phyloP scores from a whole-genome alignment of 177 flowering plant genomes.

The Vitis hybrid region DNA sequence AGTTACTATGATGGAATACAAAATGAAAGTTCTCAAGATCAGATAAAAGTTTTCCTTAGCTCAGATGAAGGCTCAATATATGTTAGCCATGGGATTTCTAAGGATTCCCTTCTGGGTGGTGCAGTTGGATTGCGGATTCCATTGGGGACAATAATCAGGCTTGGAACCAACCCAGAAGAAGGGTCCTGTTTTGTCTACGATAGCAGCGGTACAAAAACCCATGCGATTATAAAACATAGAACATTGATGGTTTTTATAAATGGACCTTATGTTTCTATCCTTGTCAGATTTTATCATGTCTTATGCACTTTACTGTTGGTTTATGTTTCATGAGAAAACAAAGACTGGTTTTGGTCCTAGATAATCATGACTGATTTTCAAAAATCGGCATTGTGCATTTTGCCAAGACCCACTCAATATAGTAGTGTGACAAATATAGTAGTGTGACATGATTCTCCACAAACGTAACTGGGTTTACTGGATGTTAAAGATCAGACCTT shows the following conservation, averaged over 20 bases:
- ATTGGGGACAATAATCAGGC: conserved; percentile 67
- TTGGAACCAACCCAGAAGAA: conserved; percentile 76
- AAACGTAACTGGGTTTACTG: too few species aligned
- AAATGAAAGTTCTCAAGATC: conserved; percentile 56
- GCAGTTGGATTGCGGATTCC: conserved; percentile 40
- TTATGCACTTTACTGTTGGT: too few species aligned
- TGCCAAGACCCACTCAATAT: too few species aligned
- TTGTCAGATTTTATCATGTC: not conserved
- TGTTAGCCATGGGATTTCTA: conserved; percentile 5
- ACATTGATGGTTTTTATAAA: conserved; percentile 75
- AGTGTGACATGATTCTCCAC: too few species aligned
- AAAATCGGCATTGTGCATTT: too few species aligned
- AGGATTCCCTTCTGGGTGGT: conserved; percentile 14
- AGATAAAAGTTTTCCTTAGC: conserved; percentile 68
- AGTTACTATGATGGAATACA: conserved; percentile 23
- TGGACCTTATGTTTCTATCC: conserved; percentile 10
- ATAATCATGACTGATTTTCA: too few species aligned
- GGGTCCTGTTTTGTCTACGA: conserved; percentile 73
- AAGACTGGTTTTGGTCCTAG: too few species aligned
- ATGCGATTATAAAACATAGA: conserved; percentile 80
- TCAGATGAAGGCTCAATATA: conserved; percentile 27
- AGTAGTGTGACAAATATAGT: too few species aligned
- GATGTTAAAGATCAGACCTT: too few species aligned
- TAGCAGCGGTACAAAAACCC: conserved; percentile 65
- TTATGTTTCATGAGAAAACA: too few species aligned